Base-by-base conservation (phyloP, 768 basidiomycete genomes). In the Russula brevipes region DNA sequence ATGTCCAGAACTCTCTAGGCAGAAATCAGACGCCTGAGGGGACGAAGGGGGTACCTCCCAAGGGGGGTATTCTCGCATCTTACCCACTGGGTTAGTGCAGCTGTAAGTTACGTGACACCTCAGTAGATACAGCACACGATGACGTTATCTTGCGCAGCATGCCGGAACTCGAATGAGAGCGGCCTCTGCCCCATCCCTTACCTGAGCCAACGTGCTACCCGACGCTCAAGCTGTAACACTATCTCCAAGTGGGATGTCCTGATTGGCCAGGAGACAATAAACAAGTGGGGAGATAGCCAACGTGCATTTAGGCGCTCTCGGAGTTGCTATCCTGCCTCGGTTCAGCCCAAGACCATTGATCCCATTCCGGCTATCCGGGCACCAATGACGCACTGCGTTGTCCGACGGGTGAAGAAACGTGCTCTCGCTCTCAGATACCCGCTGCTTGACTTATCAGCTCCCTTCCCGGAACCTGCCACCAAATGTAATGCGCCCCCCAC, bases 391-490 rank as follows among this genome's bases (percentile, higher is more conserved):
- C 49, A 51, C 3, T 17, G 9, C 8, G 31, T 2, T n/a, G 4
- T 16, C 2, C n/a, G 2, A 1, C 9, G 17, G n/a, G 51, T 2
- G 9, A 12, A 53, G 36, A 41, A 54, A 55, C 54, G 54, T 55
- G 54, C 54, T 55, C 16, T 31, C 54, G 54, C 44, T 39, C 54
- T 55, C 16, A 14, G 38, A 39, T 39, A 39, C 4, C n/a, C 6
- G n/a, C n/a, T 53, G 35, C 46, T 61, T 33, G 39, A 42, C 46
- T 56, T 61, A 57, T 61, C 61, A 30, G 61, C 54, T 5, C 46
- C 38, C 31, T 57, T 56, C 33, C 51, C 56, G 61, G 50, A 42
- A 44, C 3, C 56, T 53, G 61, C 33, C 51, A 19, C n/a, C 16
- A 3, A 12, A 2, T 41, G 38, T 30, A 45, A 46, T 8, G 3